Evolutionary conservation across 2,329 filamentous ascomycete species (phyloP).

Genomic region (Fusarium lateritium): DNA sequence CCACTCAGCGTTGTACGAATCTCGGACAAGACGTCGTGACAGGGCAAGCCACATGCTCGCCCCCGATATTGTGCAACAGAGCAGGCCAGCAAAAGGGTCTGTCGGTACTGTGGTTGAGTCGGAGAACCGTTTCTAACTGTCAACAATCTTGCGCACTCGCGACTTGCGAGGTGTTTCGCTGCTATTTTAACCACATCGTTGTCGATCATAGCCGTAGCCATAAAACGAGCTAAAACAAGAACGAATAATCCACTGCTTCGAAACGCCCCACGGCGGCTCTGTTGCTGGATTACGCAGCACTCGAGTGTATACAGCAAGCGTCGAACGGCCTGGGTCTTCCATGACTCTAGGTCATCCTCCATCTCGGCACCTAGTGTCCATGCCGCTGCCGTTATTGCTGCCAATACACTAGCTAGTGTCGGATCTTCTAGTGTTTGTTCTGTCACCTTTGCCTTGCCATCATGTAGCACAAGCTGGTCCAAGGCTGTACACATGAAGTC

Average conservation of each 20-base stretch:
- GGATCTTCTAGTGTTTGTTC: constrained; percentile 40
- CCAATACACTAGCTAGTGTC: constrained; percentile 51
- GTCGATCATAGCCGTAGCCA: constrained; percentile 44
- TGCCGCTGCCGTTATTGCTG: constrained; percentile 50
- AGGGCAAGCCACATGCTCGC: constrained; percentile 57
- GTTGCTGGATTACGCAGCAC: constrained; percentile 39
- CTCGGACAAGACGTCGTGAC: constrained; percentile 56
- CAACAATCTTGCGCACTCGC: constrained; percentile 45
- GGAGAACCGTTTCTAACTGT: constrained; percentile 26
- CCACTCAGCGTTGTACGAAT: constrained; percentile 60
- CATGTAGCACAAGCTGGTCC: constrained; percentile 38
- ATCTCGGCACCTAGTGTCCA: constrained; percentile 32
- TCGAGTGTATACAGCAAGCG: constrained; percentile 49
- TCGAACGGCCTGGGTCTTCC: constrained; percentile 39
- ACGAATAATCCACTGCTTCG: constrained; percentile 43
- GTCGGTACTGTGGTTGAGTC: constrained; percentile 45
- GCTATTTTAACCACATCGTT: constrained; percentile 26
- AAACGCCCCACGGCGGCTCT: constrained; percentile 17
- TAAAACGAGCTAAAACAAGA: constrained; percentile 49
- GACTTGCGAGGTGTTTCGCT: constrained; percentile 34
- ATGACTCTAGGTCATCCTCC: constrained; percentile 2
- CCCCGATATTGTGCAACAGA: constrained; percentile 64
- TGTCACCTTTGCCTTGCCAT: constrained; percentile 3
- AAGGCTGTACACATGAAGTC: constrained; percentile 47
- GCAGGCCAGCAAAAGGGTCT: constrained; percentile 58